Conservation (phyloP, 78 protist genomes). For the Dictyostelium citrinum region DNA sequence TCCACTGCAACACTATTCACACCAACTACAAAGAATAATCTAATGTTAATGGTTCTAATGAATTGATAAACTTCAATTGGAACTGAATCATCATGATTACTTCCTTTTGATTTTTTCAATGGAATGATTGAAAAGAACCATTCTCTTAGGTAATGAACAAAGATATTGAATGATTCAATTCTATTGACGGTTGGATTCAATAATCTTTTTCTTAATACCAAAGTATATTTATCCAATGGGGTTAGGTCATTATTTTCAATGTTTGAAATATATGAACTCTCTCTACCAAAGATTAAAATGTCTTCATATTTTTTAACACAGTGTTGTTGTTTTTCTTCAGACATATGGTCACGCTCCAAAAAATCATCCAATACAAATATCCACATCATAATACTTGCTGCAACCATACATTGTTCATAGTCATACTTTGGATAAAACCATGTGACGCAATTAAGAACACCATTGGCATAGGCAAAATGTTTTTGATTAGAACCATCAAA, state of each 20-base stretch:
- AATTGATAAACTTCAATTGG: neutral
- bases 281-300: neutral
- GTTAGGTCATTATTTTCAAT: neutral
- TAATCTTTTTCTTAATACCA: neutral
- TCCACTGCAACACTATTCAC: neutral
- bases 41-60: neutral
- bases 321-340: neutral
- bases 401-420: neutral
- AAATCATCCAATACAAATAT: neutral
- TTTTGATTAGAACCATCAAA: neutral
- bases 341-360: neutral
- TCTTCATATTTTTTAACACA: neutral
- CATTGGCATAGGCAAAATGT: neutral
- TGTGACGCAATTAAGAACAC: neutral
- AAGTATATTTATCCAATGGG: neutral
- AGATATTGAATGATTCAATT: neutral
- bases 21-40: neutral
- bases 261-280: neutral
- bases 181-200: neutral
- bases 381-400: neutral
- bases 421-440: neutral
- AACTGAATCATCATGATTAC: neutral
- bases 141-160: neutral
- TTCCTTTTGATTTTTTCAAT: neutral
- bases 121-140: neutral